Percentiles rank a stretch among this genome's conserved stretches.
Conservation (phyloP, 2,329 filamentous ascomycete species). For the Sporothrix mexicana region DNA sequence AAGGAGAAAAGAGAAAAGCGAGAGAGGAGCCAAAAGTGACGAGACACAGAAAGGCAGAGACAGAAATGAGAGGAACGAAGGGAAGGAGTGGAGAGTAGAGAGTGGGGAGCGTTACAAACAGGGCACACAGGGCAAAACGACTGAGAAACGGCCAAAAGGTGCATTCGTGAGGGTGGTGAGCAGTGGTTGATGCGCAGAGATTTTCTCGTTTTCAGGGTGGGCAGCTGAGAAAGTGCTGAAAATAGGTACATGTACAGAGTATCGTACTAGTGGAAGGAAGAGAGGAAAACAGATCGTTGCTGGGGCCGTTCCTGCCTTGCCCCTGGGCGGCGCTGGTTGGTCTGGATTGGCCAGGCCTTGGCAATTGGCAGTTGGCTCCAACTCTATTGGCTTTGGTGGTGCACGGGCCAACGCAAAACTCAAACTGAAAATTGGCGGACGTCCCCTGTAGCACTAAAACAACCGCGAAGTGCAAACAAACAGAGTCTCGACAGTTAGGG, state of each 20-base stretch:
- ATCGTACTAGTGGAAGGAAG: no score
- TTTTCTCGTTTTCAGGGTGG: constrained; percentile 9
- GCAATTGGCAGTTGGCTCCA: neutral
- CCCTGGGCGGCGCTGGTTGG: constrained; percentile 1
- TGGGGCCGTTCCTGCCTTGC: constrained; percentile 24
- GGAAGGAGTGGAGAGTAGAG: neutral
- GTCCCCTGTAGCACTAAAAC: neutral
- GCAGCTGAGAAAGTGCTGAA: constrained; percentile 12
- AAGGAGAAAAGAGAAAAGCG: neutral
- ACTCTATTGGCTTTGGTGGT: no score
- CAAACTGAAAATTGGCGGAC: neutral
- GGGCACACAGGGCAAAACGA: constrained; percentile 8
- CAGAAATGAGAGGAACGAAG: neutral
- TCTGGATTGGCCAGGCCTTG: constrained; percentile 3
- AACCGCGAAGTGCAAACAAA: constrained; percentile 26
- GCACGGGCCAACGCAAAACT: constrained; percentile 26
- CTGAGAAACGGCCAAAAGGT: neutral
- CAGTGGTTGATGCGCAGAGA: constrained; percentile 22
- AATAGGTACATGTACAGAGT: no score
- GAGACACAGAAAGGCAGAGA: neutral
- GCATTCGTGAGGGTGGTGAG: constrained; percentile 1
- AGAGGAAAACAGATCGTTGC: constrained; percentile 11
- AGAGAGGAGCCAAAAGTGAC: neutral
- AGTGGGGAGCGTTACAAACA: constrained; percentile 14
- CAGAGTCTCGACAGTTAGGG: constrained; percentile 7